Evolutionary conservation across 1,139 yeast genomes (phyloP), one percentile per base, ranked within the genome.

Genomic region (Geotrichum restrictum): DNA sequence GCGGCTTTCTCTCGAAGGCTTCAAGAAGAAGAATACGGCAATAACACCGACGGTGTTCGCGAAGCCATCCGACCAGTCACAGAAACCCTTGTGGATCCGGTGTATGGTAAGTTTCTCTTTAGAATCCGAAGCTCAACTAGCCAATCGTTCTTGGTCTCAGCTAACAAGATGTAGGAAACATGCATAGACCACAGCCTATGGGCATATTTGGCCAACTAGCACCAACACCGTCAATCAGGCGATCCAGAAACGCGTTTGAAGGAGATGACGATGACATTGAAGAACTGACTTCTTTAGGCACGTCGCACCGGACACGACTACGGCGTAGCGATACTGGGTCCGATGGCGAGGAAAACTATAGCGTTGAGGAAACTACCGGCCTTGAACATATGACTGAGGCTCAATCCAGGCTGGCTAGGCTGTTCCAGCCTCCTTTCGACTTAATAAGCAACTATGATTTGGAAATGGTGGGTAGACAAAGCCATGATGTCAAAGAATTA

Each of bases 391-490:
- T 81, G 63, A 78, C 85, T 0, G 74, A 80, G 7, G 82, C 87
- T 14, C 94, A 85, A 63, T 71, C 81, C 56, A 74, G 94, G 53
- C 73, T 93, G 52, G 96, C 96, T 3, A 78, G 78, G 56, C 73
- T 93, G 37, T 93, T 91, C 69, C 75, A 94, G 57, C 98, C 98
- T 0, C 98, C 98, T 0, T 93, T 88, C 70, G 98, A 93, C 62
- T 73, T 93, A 43, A 88, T 93, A 67, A 74, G 82, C 19, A 80
- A 78, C 57, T 61, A 82, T 13, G 81, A 79, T 56, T 69, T 94
- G 22, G 95, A 88, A 38, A 37, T 37, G 34, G 45, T 41, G 18
- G 14, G 45, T 29, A 13, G 2, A n/a, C n/a, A n/a, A n/a, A n/a
- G 2, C 4, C 8, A 40, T n/a, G 29, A 8, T 38, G 5, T 2